A percentile compares a stretch with the other conserved stretches of the same genome.
Conservation (phyloP, 257 asterid species). For the Plantago ovata region DNA sequence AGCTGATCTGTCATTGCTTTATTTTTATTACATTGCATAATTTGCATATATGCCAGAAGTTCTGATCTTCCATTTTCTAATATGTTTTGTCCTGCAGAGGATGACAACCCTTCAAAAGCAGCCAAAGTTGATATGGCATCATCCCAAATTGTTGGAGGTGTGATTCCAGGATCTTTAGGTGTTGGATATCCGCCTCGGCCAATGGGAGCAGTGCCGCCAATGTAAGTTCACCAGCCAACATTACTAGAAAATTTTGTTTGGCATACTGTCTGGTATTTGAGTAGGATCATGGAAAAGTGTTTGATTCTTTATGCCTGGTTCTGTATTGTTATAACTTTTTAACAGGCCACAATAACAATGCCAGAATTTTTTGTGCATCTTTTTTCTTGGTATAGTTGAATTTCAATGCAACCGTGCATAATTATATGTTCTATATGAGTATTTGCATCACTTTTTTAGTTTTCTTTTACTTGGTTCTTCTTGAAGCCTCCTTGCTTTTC, state of each 20-base stretch:
- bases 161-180: conserved; percentile 43
- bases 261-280: not conserved
- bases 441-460: too few relatives aligned
- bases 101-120: conserved; percentile 63
- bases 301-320: not conserved
- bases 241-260: not conserved
- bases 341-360: too few relatives aligned
- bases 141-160: conserved; percentile 52
- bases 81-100: conserved; percentile 47
- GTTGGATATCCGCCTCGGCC: conserved; percentile 62
- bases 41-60: too few relatives aligned
- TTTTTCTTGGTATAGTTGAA: too few relatives aligned
- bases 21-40: not conserved
- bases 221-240: conserved; percentile 41
- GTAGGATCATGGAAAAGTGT: not conserved
- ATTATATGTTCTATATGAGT: too few relatives aligned
- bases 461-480: too few relatives aligned
- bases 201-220: conserved; percentile 43
- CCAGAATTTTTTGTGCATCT: too few relatives aligned
- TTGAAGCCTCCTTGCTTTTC: too few relatives aligned
- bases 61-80: conserved; percentile 17
- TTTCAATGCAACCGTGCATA: too few relatives aligned
- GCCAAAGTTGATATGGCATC: conserved; percentile 62
- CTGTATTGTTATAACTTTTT: not conserved
- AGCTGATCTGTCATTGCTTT: not conserved